phyloP scores from a whole-genome alignment of 139 green algal genomes.

The Chlamydomonas sphaeroides region DNA sequence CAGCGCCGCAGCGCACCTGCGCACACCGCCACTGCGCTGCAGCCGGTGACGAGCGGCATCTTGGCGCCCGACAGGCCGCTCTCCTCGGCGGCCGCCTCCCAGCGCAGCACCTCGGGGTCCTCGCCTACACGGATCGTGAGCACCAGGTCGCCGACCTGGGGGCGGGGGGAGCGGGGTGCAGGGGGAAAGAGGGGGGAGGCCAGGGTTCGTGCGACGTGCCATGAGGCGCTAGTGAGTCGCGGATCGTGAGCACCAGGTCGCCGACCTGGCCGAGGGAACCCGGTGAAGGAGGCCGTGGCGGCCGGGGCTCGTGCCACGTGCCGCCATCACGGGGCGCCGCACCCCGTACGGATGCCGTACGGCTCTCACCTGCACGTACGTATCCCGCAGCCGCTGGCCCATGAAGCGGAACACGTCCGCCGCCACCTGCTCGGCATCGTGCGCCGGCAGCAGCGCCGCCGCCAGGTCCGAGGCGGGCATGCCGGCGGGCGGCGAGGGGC shows the following conservation, averaged over 20 bases:
- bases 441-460: constrained; percentile 7
- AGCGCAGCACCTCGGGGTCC: constrained; percentile 18
- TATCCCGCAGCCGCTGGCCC: constrained; percentile 37
- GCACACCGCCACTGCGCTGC: constrained; percentile 18
- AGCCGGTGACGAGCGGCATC: not conserved
- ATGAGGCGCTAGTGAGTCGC: too few species aligned
- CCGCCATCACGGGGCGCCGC: too few species aligned
- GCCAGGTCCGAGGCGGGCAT: not conserved
- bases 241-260: constrained; percentile 25
- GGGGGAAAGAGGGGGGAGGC: too few species aligned
- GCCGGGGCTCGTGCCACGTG: too few species aligned
- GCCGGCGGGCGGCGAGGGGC: not conserved
- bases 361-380: constrained; percentile 24
- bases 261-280: not conserved
- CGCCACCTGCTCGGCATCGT: constrained; percentile 16
- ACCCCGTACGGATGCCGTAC: too few species aligned
- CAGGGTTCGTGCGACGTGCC: too few species aligned
- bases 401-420: constrained; percentile 34
- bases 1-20: too few species aligned
- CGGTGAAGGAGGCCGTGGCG: too few species aligned
- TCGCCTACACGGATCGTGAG: constrained; percentile 31
- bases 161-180: not conserved
- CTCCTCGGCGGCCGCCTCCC: constrained; percentile 33
- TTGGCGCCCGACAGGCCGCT: constrained; percentile 23
- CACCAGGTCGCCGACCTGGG: constrained; percentile 28